These are phyloP conservation scores for Liriodendron chinense DNA, from an alignment of 164 flowering plant species.

Conservation along the genomic window DNA sequence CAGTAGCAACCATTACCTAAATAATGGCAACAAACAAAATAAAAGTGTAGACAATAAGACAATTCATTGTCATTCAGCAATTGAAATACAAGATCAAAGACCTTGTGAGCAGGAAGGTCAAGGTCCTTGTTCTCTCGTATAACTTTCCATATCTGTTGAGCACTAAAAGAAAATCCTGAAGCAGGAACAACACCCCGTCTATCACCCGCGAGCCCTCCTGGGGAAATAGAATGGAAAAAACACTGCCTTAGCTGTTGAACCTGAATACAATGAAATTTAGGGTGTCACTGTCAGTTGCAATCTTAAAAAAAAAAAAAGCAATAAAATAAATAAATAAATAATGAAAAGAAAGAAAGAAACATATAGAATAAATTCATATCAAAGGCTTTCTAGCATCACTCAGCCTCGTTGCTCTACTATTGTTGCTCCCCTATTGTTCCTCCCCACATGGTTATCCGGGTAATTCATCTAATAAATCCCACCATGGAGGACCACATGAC, in stretches of 20 bases:
- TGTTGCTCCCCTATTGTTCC: too few relatives aligned
- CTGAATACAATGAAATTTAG: conserved; percentile 20
- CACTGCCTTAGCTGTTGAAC: conserved; percentile 44
- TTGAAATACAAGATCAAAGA: conserved; percentile 1
- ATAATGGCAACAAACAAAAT: background rate
- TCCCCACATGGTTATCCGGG: too few relatives aligned
- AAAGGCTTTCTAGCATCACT: background rate
- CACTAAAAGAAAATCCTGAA: conserved; percentile 63
- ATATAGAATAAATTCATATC: background rate
- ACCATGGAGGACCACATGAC: too few relatives aligned
- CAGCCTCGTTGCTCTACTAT: too few relatives aligned
- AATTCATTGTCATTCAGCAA: background rate
- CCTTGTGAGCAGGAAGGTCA: conserved; percentile 71
- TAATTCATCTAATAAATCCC: too few relatives aligned
- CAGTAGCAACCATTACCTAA: conserved; percentile 82
- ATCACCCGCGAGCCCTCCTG: conserved; percentile 70
- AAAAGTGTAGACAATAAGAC: background rate
- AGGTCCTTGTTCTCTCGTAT: conserved; percentile 63
- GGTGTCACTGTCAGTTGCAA: background rate
- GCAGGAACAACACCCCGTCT: conserved; percentile 56
- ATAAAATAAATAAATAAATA: too few relatives aligned
- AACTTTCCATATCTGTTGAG: conserved; percentile 60
- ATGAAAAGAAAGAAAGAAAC: background rate
- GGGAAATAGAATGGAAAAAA: conserved; percentile 56
- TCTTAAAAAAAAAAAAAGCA: background rate